A percentile compares a stretch with the other conserved stretches of the same genome.
phyloP scores from a whole-genome alignment of 441 rosid species.

The Geranium incanum region DNA sequence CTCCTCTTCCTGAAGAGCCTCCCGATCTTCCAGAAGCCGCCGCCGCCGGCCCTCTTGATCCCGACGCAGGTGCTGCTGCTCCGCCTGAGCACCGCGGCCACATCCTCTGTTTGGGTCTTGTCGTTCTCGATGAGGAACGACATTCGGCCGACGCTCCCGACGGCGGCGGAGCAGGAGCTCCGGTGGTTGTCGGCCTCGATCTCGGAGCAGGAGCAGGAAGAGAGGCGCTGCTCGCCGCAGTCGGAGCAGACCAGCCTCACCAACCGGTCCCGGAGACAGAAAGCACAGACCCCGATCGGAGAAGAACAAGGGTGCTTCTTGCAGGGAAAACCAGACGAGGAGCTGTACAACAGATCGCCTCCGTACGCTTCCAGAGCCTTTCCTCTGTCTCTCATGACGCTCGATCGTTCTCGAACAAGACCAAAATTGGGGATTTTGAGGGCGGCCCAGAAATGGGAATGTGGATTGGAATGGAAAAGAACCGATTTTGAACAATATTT shows the following conservation, averaged over 20 bases:
- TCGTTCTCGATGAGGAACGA: constrained; percentile 77
- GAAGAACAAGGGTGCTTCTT: constrained; percentile 75
- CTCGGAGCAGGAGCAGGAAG: constrained; percentile 86
- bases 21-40: constrained; percentile 70
- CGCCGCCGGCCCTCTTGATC: constrained; percentile 52
- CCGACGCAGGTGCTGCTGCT: constrained; percentile 83
- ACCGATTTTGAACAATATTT: neutral
- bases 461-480: neutral
- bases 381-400: constrained; percentile 76
- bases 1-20: constrained; percentile 64
- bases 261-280: constrained; percentile 82
- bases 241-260: constrained; percentile 75
- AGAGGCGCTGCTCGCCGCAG: constrained; percentile 88
- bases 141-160: constrained; percentile 61
- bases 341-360: constrained; percentile 32
- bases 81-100: constrained; percentile 52
- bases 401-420: neutral
- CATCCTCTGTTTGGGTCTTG: constrained; percentile 42
- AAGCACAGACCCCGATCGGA: constrained; percentile 72
- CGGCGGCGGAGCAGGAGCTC: constrained; percentile 50
- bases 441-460: neutral
- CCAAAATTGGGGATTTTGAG: neutral
- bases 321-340: constrained; percentile 50
- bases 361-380: constrained; percentile 47
- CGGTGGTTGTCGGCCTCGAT: constrained; percentile 45